Conservation (phyloP, 2,329 filamentous ascomycete species). For the Ceratocystis eucalypticola region DNA sequence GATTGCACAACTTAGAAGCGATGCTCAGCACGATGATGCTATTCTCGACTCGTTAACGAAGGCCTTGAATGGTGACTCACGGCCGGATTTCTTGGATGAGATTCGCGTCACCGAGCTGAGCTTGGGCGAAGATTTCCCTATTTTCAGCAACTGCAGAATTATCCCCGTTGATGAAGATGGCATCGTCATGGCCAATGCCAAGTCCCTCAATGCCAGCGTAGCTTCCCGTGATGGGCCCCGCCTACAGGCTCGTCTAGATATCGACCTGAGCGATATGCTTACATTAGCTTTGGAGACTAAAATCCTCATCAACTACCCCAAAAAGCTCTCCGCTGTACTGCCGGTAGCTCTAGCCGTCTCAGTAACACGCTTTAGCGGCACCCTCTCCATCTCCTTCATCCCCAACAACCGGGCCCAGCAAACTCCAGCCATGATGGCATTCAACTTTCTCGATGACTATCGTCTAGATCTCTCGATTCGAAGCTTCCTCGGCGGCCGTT, state of each 20-base stretch:
- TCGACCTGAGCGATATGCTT: slow-evolving; percentile 90
- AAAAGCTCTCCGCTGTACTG: slow-evolving; percentile 72
- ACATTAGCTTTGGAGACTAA: slow-evolving; percentile 92
- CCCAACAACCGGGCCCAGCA: slow-evolving; percentile 56
- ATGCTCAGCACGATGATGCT: slow-evolving; percentile 81
- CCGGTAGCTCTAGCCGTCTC: slow-evolving; percentile 86
- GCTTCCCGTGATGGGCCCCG: slow-evolving; percentile 53
- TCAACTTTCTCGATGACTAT: slow-evolving; percentile 87
- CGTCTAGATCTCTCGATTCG: slow-evolving; percentile 69
- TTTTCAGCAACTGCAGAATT: slow-evolving; percentile 94
- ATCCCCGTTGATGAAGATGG: slow-evolving; percentile 81
- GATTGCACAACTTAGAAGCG: slow-evolving; percentile 84
- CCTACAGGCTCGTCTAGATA: slow-evolving; percentile 89
- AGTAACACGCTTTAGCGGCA: slow-evolving; percentile 88
- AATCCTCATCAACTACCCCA: slow-evolving; percentile 85
- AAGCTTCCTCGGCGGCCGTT: slow-evolving; percentile 66
- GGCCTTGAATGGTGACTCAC: slow-evolving; percentile 70
- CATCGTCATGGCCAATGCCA: slow-evolving; percentile 38
- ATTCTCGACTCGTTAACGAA: slow-evolving; percentile 76
- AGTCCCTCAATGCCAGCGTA: slow-evolving; percentile 38
- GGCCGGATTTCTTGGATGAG: slow-evolving; percentile 84
- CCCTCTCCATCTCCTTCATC: slow-evolving; percentile 83
- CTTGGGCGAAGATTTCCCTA: slow-evolving; percentile 91
- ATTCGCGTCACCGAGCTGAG: slow-evolving; percentile 90
- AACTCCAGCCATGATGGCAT: slow-evolving; percentile 77